These are phyloP conservation scores for Globisporangium camurandrum DNA, from an alignment of 352 stramenopile species.

Conservation along the genomic window DNA sequence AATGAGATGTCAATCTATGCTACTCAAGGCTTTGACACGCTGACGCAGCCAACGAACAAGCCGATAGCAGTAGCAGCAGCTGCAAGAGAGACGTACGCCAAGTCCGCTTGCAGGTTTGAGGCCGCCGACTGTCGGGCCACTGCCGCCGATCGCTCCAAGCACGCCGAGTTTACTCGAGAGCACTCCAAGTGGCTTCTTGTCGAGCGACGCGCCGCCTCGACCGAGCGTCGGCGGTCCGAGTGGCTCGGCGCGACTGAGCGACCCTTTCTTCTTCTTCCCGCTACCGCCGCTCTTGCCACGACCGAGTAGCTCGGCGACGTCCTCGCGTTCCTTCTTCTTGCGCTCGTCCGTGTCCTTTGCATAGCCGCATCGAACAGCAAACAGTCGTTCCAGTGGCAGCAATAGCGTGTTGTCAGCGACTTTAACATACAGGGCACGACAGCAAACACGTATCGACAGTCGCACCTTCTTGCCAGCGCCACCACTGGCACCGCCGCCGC, in stretches of 20 bases:
- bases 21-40: no score
- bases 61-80: neutral
- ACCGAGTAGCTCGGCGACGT: constrained; percentile 72
- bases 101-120: constrained; percentile 39
- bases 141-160: constrained; percentile 18
- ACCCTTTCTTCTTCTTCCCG: constrained; percentile 51
- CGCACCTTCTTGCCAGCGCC: constrained; percentile 31
- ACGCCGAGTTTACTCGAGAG: constrained; percentile 28
- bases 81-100: constrained; percentile 26
- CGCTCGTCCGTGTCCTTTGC: constrained; percentile 68
- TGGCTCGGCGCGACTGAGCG: constrained; percentile 29
- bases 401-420: no score
- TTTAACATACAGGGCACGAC: neutral
- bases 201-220: constrained; percentile 33
- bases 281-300: constrained; percentile 24
- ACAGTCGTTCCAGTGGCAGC: no score
- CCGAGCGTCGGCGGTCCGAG: constrained; percentile 34
- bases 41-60: no score
- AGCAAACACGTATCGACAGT: constrained; percentile 11
- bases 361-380: no score
- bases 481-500: constrained; percentile 16
- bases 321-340: constrained; percentile 77
- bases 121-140: constrained; percentile 17
- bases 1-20: no score
- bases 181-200: constrained; percentile 66